phyloP scores from a whole-genome alignment of 2,329 filamentous ascomycete species.

The Leptographium lundbergii region DNA sequence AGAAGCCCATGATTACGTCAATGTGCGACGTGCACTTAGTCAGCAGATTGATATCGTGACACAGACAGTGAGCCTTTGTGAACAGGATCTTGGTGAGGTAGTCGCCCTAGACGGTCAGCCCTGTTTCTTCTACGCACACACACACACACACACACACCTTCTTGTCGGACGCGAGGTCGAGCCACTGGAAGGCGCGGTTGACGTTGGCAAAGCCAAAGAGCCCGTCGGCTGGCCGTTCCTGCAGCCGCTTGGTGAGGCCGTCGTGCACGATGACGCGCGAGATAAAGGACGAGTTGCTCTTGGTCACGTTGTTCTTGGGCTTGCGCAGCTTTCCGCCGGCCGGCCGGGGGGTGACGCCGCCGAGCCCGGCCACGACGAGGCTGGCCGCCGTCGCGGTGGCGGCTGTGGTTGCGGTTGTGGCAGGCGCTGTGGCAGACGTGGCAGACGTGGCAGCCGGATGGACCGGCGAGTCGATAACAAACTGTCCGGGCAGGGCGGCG shows the following conservation, averaged over 20 bases:
- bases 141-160: conserved; percentile 35
- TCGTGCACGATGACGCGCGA: conserved; percentile 93
- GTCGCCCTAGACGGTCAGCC: conserved; percentile 40
- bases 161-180: conserved; percentile 66
- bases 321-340: conserved; percentile 66
- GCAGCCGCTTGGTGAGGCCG: conserved; percentile 60
- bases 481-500: background rate
- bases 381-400: conserved; percentile 36
- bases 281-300: conserved; percentile 97
- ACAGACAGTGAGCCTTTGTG: conserved; percentile 88
- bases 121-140: background rate
- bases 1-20: conserved; percentile 91
- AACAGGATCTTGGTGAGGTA: conserved; percentile 93
- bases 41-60: conserved; percentile 77
- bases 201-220: conserved; percentile 90
- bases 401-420: conserved; percentile 22
- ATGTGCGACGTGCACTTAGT: conserved; percentile 73
- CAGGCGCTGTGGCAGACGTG: conserved; percentile 34
- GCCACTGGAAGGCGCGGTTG: conserved; percentile 90
- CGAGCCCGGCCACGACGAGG: conserved; percentile 58
- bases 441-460: conserved; percentile 19
- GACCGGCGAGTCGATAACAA: background rate
- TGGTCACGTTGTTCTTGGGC: conserved; percentile 95
- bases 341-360: conserved; percentile 49
- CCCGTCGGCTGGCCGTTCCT: conserved; percentile 66